Evolutionary conservation across 768 basidiomycete species (phyloP), one percentile per base, ranked within the genome.

Genomic region (Kwoniella europaea): DNA sequence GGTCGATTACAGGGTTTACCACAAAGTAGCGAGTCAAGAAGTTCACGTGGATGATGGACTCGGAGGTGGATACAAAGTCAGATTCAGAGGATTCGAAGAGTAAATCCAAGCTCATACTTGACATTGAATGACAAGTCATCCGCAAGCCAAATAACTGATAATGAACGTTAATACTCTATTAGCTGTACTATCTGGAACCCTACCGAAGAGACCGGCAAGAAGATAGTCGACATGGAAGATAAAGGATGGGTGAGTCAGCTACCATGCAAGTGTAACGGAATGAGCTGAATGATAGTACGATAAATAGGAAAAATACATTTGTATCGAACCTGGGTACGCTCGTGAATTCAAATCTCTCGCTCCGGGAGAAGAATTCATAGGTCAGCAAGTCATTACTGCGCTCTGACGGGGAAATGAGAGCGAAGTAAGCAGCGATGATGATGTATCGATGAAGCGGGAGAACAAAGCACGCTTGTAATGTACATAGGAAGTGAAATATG

Each of bases 141-240:
- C n/a, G n/a, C n/a, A n/a, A n/a, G n/a, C n/a, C n/a, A n/a, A n/a
- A n/a, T n/a, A n/a, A n/a, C n/a, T n/a, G n/a, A n/a, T n/a, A n/a
- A n/a, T n/a, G n/a, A n/a, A n/a, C n/a, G n/a, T n/a, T n/a, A n/a
- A n/a, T n/a, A 27, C 29, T 20, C 5, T 7, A 7, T 9, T 58
- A 83, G 82, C 72, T 61, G 56, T 7, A 93, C 94, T n/a, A 85
- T 96, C 52, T 98, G 97, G 96, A 98, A 99, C 85, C 96, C 97
- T 7, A 89, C 89, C 76, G 86, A 85, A 42, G 88, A 87, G 69
- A 86, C 83, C 13, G 93, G 93, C 0, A 85, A 86, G 24, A 90
- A 88, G 77, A 91, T 98, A 10, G 89, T 83, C 13, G 96, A 99
- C 80, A 93, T 99, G 93, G 93, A 98, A 79, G 87, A 88, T 6